Percentiles rank a stretch among this genome's conserved stretches.
phyloP scores from a whole-genome alignment of 768 basidiomycete genomes.

The Filobasidium floriforme region DNA sequence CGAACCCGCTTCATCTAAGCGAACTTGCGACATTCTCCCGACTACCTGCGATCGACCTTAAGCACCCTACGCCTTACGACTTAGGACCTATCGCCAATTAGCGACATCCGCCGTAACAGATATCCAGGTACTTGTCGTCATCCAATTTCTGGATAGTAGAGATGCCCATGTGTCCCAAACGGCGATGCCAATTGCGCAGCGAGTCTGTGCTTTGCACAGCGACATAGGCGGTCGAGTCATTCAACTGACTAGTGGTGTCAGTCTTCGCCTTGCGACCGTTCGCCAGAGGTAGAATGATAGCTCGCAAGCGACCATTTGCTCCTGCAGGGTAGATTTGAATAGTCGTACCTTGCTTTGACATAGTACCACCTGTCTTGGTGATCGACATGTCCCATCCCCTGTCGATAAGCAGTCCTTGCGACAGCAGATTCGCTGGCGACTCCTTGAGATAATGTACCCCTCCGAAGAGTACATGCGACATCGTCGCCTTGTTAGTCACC shows the following conservation, averaged over 20 bases:
- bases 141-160: not conserved
- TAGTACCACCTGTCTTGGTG: too few species aligned
- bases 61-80: too few species aligned
- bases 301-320: not conserved
- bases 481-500: not conserved
- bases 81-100: too few species aligned
- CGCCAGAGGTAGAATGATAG: not conserved
- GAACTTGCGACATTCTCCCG: too few species aligned
- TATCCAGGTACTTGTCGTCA: not conserved
- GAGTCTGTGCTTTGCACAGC: not conserved
- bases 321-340: not conserved
- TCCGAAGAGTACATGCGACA: not conserved
- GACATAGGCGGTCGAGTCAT: not conserved
- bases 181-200: not conserved
- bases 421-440: conserved; percentile 8
- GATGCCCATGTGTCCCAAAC: conserved; percentile 1
- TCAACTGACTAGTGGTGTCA: not conserved
- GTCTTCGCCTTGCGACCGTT: not conserved
- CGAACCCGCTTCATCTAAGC: too few species aligned
- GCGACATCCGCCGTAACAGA: too few species aligned
- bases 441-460: not conserved
- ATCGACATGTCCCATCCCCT: conserved; percentile 1
- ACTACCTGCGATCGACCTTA: too few species aligned
- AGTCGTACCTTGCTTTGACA: not conserved
- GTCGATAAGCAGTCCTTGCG: not conserved